phyloP scores from a whole-genome alignment of 2,329 filamentous ascomycete species.

The Myriosclerotinia scirpicola region DNA sequence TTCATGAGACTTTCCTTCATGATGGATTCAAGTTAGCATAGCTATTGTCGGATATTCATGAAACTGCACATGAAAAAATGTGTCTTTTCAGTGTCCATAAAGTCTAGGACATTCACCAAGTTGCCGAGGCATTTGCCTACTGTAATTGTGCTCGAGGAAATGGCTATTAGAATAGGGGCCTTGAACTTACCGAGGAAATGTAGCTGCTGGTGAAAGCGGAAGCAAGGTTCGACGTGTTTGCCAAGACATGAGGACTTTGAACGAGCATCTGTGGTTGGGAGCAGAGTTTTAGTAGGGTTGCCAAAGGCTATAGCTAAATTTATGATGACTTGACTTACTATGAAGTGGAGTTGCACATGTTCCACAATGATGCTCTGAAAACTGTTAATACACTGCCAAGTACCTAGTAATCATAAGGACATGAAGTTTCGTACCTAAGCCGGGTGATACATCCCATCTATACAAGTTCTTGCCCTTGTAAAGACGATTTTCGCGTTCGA shows the following conservation, averaged over 20 bases:
- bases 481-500: constrained; percentile 34
- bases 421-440: constrained; percentile 34
- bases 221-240: constrained; percentile 41
- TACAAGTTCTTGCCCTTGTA: constrained; percentile 38
- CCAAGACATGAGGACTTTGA: constrained; percentile 39
- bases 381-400: constrained; percentile 25
- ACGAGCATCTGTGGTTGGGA: constrained; percentile 31
- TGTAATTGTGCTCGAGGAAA: background rate
- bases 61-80: background rate
- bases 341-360: constrained; percentile 38
- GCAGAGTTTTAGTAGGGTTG: constrained; percentile 8
- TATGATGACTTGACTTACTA: constrained; percentile 29
- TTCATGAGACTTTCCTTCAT: constrained; percentile 38
- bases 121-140: background rate
- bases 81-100: background rate
- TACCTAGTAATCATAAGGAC: background rate
- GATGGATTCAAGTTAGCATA: background rate
- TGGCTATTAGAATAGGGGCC: background rate
- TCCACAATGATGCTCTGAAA: constrained; percentile 41
- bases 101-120: background rate
- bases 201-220: constrained; percentile 40
- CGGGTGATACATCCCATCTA: constrained; percentile 39
- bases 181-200: constrained; percentile 39
- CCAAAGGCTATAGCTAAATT: background rate
- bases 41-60: background rate